A percentile compares a stretch with the other conserved stretches of the same genome.
phyloP scores from a whole-genome alignment of 768 basidiomycete genomes.

The Sarcodon aspratus region DNA sequence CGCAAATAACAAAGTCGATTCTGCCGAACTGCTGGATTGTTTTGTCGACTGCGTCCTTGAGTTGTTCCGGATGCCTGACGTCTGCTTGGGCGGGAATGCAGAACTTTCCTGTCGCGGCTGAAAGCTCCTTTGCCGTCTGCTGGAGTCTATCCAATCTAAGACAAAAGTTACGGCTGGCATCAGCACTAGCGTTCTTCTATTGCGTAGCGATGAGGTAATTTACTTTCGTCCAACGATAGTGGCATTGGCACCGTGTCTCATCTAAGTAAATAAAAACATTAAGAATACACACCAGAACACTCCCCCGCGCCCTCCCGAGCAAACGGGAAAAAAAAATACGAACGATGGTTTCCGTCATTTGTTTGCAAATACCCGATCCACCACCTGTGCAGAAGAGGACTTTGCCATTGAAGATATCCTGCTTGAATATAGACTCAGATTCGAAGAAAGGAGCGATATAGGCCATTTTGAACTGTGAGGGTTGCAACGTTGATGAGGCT shows the following conservation, averaged over 20 bases:
- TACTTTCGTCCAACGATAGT: conserved; percentile 83
- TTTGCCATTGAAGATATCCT: conserved; percentile 81
- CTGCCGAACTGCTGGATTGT: conserved; percentile 69
- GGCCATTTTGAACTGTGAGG: too few species aligned
- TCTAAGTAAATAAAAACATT: conserved; percentile 26
- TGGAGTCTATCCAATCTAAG: conserved; percentile 60
- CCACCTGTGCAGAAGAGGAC: conserved; percentile 89
- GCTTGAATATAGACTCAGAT: conserved; percentile 59
- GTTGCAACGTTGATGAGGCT: conserved; percentile 26
- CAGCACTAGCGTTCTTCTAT: not conserved
- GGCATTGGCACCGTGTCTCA: conserved; percentile 75
- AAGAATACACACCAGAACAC: not conserved
- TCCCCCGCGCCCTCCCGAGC: not conserved
- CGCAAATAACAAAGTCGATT: conserved; percentile 94
- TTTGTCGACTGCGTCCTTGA: conserved; percentile 66
- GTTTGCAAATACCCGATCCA: conserved; percentile 86
- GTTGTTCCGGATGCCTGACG: conserved; percentile 63
- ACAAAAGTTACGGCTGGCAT: not conserved
- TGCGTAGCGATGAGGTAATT: conserved; percentile 16
- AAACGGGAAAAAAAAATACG: conserved; percentile 13
- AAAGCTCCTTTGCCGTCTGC: conserved; percentile 60
- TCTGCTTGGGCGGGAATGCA: conserved; percentile 75
- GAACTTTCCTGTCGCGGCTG: conserved; percentile 49
- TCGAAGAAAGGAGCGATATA: conserved; percentile 34
- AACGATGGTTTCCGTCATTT: conserved; percentile 78